Evolutionary conservation across 106 monocot genomes (phyloP).

Genomic region (Allium sativum): DNA sequence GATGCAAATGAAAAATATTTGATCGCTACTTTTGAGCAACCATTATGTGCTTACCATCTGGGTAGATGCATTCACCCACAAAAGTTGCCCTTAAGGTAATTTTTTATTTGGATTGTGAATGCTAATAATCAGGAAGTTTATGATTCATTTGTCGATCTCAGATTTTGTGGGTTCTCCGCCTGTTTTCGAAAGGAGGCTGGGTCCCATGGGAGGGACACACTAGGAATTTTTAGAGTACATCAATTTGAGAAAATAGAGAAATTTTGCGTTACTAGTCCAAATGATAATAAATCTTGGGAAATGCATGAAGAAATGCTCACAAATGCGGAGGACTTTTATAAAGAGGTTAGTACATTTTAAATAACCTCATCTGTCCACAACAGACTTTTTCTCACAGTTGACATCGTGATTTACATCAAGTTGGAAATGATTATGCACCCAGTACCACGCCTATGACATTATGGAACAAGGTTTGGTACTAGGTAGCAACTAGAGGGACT

Average conservation of each 20-base stretch:
- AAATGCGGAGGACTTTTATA: conserved; percentile 90
- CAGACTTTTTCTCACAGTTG: no score
- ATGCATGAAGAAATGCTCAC: conserved; percentile 97
- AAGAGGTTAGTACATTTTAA: conserved; percentile 32
- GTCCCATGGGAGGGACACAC: conserved; percentile 90
- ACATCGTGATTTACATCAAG: no score
- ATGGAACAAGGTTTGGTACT: no score
- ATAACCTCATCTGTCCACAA: no score
- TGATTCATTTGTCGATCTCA: conserved; percentile 5
- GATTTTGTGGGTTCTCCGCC: conserved; percentile 91
- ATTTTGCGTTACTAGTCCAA: conserved; percentile 83
- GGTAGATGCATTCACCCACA: conserved; percentile 67
- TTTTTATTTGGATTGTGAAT: not conserved
- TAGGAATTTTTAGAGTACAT: conserved; percentile 95
- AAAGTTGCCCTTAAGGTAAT: conserved; percentile 60
- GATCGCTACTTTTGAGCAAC: conserved; percentile 94
- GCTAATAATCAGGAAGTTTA: not conserved
- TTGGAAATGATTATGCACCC: no score
- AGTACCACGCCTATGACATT: no score
- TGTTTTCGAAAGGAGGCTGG: conserved; percentile 97
- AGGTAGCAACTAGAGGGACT: no score
- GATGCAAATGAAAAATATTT: conserved; percentile 96
- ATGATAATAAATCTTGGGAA: conserved; percentile 84
- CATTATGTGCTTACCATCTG: conserved; percentile 86
- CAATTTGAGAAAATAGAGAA: conserved; percentile 97